Evolutionary conservation across 495 filamentous ascomycete species (phyloP).

Genomic region (Aspergillus taichungensis): DNA sequence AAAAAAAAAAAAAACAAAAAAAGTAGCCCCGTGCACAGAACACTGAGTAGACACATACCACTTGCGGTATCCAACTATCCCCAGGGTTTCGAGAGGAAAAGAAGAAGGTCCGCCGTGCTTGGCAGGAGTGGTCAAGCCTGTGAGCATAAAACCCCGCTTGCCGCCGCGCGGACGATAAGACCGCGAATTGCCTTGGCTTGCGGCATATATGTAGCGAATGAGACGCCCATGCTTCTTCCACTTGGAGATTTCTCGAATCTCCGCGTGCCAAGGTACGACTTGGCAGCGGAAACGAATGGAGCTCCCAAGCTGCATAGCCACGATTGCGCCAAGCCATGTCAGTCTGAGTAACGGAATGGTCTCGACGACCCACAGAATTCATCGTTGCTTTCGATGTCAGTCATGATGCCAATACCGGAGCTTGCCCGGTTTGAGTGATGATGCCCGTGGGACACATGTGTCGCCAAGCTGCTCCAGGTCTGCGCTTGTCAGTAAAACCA

Average conservation of each 20-base stretch:
- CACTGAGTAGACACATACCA: too few relatives aligned
- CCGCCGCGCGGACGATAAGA: background rate
- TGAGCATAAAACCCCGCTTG: background rate
- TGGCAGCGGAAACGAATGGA: too few relatives aligned
- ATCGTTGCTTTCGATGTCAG: background rate
- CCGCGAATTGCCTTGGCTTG: background rate
- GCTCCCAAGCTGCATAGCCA: too few relatives aligned
- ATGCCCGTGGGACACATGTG: background rate
- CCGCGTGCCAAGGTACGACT: too few relatives aligned
- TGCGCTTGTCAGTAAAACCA: background rate
- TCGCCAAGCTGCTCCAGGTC: background rate
- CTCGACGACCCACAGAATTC: too few relatives aligned
- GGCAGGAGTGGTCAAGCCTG: background rate
- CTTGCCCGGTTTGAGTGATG: background rate
- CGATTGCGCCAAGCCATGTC: too few relatives aligned
- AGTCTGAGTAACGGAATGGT: too few relatives aligned
- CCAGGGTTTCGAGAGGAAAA: background rate
- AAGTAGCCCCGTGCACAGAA: too few relatives aligned
- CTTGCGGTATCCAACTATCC: background rate
- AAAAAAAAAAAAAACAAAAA: too few relatives aligned
- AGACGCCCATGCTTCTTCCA: background rate
- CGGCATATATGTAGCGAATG: background rate
- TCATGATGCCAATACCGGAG: too few relatives aligned
- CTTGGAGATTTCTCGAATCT: too few relatives aligned
- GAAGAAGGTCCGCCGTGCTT: background rate